Base-by-base conservation (phyloP, 176 grass and related monocot species). In the Secale cereale region DNA sequence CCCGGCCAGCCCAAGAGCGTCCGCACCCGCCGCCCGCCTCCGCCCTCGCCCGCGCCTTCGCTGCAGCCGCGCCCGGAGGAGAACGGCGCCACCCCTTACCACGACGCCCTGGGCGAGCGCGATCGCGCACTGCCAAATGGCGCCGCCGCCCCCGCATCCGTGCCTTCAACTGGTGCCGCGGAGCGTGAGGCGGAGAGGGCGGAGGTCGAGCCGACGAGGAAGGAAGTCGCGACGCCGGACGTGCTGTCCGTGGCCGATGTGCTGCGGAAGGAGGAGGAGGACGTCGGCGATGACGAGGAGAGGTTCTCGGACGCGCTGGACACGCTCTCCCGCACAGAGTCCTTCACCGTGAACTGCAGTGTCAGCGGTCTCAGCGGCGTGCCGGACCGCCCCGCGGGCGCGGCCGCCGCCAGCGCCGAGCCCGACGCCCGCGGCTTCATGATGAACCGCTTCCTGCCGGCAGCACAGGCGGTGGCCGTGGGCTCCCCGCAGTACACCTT, bases 311-410 rank as follows among this genome's bases (percentile, higher is more conserved):
- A 99, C 85, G 97, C 94, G 52, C 92, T 89, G 26, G 97, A 99
- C 77, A 91, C 94, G 59, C 89, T 99, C 54, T 97, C 97, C 3
- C 86, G 92, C 19, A 78, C 91, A 0, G 94, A 92, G 45, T 99
- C 97, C 30, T 89, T 91, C 62, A 81, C 94, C 81, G 92, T 99
- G 88, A 99, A 97, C 82, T 99, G 97, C 90, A 99, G 94, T 52
- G 82, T 97, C 45, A 99, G 97, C 36, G 97, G 97, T 78, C 86
- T 99, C 26, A 99, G 94, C 59, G 97, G 89, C 80, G 19, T 88
- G 76, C 69, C 27, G 36, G 78, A 86, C 17, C 33, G 50, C 15
- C 25, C 71, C 3, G 39, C 59, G 1, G 81, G 46, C 10, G 79
- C 65, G 8, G 90, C 71, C 0, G 32, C 37, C 9, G 67, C 48